These are phyloP conservation scores for Xylariales sp. DNA, from an alignment of 2,329 filamentous ascomycete genomes.

Conservation along the genomic window DNA sequence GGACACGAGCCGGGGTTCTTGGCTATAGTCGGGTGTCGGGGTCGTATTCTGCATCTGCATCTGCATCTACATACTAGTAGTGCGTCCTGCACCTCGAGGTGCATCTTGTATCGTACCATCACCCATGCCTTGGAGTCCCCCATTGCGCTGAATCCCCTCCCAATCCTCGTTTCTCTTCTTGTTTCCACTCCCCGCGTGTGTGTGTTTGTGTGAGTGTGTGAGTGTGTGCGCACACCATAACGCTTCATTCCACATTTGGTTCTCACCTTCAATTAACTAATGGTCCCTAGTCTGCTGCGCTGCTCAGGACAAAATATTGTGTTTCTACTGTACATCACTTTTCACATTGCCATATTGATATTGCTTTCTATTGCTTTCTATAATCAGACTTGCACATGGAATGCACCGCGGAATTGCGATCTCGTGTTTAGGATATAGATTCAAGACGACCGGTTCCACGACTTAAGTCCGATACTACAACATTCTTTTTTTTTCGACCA, in stretches of 20 bases:
- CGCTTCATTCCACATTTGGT: conserved; percentile 1
- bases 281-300: conserved; percentile 27
- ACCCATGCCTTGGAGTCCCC: conserved; percentile 20
- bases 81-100: conserved; percentile 28
- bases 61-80: conserved; percentile 23
- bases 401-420: conserved; percentile 14
- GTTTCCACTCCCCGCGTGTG: conserved; percentile 22
- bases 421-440: conserved; percentile 34
- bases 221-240: conserved; percentile 13
- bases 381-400: conserved; percentile 6
- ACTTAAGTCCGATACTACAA: conserved; percentile 17
- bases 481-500: conserved; percentile 16
- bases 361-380: conserved; percentile 14
- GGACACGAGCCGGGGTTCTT: conserved; percentile 21
- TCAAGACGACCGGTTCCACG: conserved; percentile 29
- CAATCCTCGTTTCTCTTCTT: conserved; percentile 11
- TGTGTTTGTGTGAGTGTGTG: conserved; percentile 2
- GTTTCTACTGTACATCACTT: conserved; percentile 29
- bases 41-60: conserved; percentile 31
- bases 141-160: conserved; percentile 20
- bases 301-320: conserved; percentile 22
- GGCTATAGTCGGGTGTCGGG: conserved; percentile 28
- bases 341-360: conserved; percentile 9
- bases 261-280: conserved; percentile 27
- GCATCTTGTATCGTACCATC: conserved; percentile 27